Evolutionary conservation across 2,329 filamentous ascomycete genomes (phyloP), one percentile per base, ranked within the genome.

Genomic region (Monilinia aucupariae): DNA sequence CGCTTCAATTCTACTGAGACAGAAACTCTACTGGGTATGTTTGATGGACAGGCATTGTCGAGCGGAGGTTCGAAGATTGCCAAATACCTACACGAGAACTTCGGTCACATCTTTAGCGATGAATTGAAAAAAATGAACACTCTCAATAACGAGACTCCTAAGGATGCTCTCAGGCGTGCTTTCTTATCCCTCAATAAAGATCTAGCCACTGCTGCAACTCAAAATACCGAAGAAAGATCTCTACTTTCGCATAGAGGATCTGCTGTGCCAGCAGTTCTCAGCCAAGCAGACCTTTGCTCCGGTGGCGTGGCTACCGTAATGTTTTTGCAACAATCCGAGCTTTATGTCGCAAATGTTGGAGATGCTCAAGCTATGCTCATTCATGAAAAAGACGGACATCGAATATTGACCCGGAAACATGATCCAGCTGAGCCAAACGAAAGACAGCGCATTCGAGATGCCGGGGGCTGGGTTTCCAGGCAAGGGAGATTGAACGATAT

Each of bases 281-380:
- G 86, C 60, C 90, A 92, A 64, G 92, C 97, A 68, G 94, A 99
- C 73, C 81, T 97, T 51, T 88, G 88, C 68, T 93, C 92, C 20
- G 94, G 94, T 48, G 91, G 91, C 64, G 92, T 96, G 52, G 94
- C 93, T 2, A 97, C 94, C 0, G 89, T 97, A 3, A 81, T 94
- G 59, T 99, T 96, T 71, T 79, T 99, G 39, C 89, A 92, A 70
- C 88, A 90, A 68, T 92, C 91, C 76, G 91, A 97, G 70, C 82
- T 99, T 3, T 97, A 90, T 72, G 88, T 97, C 61, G 94, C 92
- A 66, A 99, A 99, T 71, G 90, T 99, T 27, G 94, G 94, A 59
- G 92, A 99, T 76, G 91, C 90, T 6, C 92, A 97, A 76, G 93
- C 92, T n/a, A 89, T 99, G 77, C 82, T 97, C 25, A 94, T 99